phyloP scores from a whole-genome alignment of 139 green algal species.

The Parachlorella kessleri region DNA sequence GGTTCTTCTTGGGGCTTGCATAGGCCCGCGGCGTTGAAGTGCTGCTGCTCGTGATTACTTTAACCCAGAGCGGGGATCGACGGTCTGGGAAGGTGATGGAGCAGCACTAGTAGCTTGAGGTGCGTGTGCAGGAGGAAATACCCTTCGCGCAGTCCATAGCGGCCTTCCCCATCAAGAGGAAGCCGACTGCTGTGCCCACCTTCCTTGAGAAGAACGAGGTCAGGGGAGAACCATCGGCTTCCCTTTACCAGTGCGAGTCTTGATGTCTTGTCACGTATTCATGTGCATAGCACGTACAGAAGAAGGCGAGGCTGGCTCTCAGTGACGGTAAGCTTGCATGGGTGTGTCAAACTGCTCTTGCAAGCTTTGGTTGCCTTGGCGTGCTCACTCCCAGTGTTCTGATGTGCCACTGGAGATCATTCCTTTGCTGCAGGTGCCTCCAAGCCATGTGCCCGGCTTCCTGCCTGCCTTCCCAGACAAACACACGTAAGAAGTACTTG shows the following conservation, averaged over 20 bases:
- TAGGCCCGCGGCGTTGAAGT: no score
- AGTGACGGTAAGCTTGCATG: conserved; percentile 5
- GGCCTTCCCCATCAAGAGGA: conserved; percentile 59
- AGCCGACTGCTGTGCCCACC: conserved; percentile 42
- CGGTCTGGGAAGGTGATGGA: not conserved
- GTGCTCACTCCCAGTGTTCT: no score
- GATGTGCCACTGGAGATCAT: not conserved
- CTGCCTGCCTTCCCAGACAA: conserved; percentile 86
- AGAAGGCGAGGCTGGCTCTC: conserved; percentile 3
- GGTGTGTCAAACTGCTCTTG: not conserved
- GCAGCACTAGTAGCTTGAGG: no score
- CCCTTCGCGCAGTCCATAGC: conserved; percentile 71
- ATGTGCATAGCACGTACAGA: conserved; percentile 12
- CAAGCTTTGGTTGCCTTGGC: no score
- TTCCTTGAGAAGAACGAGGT: conserved; percentile 57
- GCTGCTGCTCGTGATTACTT: not conserved
- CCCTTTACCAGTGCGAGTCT: no score
- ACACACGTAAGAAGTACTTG: conserved; percentile 90
- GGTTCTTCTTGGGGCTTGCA: no score
- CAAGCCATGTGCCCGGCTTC: conserved; percentile 74
- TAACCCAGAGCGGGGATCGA: no score
- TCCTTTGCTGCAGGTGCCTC: conserved; percentile 48
- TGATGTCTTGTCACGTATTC: not conserved
- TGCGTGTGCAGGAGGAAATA: conserved; percentile 56
- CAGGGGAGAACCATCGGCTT: no score